A percentile compares a stretch with the other conserved stretches of the same genome.
Evolutionary conservation across 2,329 filamentous ascomycete species (phyloP).

Genomic region (Neonectria punicea): DNA sequence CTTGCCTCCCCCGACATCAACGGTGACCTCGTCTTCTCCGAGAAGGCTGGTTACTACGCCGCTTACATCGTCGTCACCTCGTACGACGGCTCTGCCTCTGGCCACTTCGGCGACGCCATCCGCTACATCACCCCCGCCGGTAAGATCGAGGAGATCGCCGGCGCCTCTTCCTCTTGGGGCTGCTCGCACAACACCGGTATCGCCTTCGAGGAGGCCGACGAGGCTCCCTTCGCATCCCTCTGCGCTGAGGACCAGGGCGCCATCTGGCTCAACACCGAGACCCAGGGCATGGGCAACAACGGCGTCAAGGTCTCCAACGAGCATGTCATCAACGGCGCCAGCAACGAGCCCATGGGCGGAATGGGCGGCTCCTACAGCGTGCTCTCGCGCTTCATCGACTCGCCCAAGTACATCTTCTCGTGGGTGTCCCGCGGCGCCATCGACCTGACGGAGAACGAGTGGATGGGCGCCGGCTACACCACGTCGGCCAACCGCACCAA

Average conservation of each 20-base stretch:
- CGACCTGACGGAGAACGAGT: conserved; percentile 63
- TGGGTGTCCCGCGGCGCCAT: conserved; percentile 71
- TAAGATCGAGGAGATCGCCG: conserved; percentile 59
- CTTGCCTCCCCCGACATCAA: conserved; percentile 69
- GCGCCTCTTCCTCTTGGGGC: conserved; percentile 66
- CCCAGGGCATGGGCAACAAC: conserved; percentile 62
- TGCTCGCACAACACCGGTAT: conserved; percentile 75
- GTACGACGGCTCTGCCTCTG: conserved; percentile 63
- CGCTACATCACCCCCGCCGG: conserved; percentile 60
- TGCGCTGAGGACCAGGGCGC: conserved; percentile 72
- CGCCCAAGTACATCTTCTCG: conserved; percentile 67
- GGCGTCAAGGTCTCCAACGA: conserved; percentile 72
- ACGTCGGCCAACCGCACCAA: conserved; percentile 62
- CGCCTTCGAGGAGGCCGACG: conserved; percentile 69
- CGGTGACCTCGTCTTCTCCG: conserved; percentile 70
- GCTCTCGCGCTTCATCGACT: conserved; percentile 63
- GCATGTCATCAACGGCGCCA: conserved; percentile 68
- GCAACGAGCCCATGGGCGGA: conserved; percentile 69
- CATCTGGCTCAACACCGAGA: conserved; percentile 72
- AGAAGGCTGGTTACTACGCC: conserved; percentile 64
- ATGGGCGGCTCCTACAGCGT: conserved; percentile 71
- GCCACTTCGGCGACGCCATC: conserved; percentile 67
- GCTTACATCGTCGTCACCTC: conserved; percentile 71
- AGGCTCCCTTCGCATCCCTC: conserved; percentile 66
- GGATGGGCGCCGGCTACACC: conserved; percentile 68